These are phyloP conservation scores for Diacronema lutheri DNA, from an alignment of 78 protist species.

Conservation along the genomic window DNA sequence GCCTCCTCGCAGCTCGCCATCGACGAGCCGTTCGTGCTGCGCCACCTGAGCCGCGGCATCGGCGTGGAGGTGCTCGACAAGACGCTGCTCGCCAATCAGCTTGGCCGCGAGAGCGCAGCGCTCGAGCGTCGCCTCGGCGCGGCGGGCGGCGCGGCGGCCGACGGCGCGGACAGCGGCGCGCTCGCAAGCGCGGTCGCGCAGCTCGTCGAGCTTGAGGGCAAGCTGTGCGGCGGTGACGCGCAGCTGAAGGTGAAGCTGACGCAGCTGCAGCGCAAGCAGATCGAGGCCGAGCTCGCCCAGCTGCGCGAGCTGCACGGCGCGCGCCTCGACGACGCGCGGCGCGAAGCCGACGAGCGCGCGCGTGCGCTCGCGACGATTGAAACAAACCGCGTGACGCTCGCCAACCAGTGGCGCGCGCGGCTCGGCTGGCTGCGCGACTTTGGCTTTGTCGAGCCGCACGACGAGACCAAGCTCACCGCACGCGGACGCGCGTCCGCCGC, in stretches of 20 bases:
- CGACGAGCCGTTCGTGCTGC: slow-evolving; percentile 24
- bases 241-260: too few species aligned
- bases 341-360: neutral
- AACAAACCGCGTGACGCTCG: neutral
- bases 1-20: slow-evolving; percentile 11
- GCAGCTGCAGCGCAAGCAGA: too few species aligned
- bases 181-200: neutral
- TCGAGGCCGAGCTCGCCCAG: too few species aligned
- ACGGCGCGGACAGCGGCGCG: neutral
- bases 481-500: slow-evolving; percentile 31
- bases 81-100: slow-evolving; percentile 14
- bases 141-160: neutral
- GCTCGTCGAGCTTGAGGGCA: neutral
- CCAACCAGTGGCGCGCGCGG: neutral
- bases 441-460: slow-evolving; percentile 2
- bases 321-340: too few species aligned
- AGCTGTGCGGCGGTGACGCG: neutral
- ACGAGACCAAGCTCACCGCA: neutral
- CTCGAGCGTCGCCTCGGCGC: neutral
- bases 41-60: slow-evolving; percentile 8
- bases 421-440: neutral
- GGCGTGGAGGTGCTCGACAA: slow-evolving; percentile 20
- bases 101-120: neutral
- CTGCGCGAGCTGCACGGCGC: too few species aligned
- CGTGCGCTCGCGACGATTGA: neutral